Conservation (phyloP, 805 yeast species). For the Zygosaccharomyces rouxii region DNA sequence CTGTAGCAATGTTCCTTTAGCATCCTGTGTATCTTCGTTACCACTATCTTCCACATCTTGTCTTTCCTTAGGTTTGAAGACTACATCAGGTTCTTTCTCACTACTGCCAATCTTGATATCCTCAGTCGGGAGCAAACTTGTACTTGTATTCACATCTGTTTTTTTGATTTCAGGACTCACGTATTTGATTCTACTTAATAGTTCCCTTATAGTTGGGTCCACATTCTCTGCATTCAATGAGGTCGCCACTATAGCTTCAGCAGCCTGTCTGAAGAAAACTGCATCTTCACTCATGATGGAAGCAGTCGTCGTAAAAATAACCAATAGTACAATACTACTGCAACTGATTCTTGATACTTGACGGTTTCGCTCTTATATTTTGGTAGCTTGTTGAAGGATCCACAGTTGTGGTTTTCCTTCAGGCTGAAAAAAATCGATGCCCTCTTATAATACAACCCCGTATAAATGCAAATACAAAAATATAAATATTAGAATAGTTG, state of each 20-base stretch:
- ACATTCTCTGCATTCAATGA: slow-evolving; percentile 26
- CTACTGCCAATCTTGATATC: neutral
- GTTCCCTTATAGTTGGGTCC: slow-evolving; percentile 31
- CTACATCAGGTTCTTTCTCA: neutral
- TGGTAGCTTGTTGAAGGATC: neutral
- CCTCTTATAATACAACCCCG: neutral
- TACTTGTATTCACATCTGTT: neutral
- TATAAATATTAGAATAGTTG: neutral
- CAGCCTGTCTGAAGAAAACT: slow-evolving; percentile 29
- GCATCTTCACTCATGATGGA: slow-evolving; percentile 27
- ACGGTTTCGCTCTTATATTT: neutral
- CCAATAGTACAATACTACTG: neutral
- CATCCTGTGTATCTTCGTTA: neutral
- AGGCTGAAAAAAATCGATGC: neutral
- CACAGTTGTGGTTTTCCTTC: neutral
- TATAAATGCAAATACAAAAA: neutral
- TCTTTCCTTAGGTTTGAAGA: neutral
- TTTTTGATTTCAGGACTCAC: slow-evolving; percentile 9
- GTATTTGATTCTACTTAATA: slow-evolving; percentile 27
- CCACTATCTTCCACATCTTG: neutral
- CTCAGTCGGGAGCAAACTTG: neutral
- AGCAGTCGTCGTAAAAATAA: neutral
- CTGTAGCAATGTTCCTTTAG: neutral
- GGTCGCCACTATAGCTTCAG: slow-evolving; percentile 32
- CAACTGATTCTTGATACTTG: neutral